Conservation (phyloP, 495 filamentous ascomycete genomes). For the Penicillium paradoxum region DNA sequence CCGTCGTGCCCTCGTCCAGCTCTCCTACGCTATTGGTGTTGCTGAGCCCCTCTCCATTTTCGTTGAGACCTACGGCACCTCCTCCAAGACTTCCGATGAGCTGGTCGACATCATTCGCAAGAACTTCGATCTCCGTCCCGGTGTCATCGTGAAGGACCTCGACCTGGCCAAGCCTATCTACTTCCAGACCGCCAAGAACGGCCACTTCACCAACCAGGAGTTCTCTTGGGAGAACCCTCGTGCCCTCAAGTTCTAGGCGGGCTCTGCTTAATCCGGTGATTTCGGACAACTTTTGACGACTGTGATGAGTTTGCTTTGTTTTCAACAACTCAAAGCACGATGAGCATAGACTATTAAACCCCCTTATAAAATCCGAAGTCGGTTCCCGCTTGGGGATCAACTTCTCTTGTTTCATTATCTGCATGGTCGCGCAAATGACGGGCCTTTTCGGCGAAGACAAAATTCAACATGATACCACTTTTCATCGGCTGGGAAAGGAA, state of each 20-base stretch:
- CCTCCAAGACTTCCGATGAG: slow-evolving; percentile 76
- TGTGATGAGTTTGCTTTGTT: slow-evolving; percentile 56
- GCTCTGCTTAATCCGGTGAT: slow-evolving; percentile 14
- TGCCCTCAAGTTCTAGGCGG: slow-evolving; percentile 74
- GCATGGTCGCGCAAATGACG: slow-evolving; percentile 38
- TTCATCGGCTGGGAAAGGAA: slow-evolving; percentile 46
- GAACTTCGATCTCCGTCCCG: slow-evolving; percentile 96
- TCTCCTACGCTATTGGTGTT: slow-evolving; percentile 98
- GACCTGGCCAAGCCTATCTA: slow-evolving; percentile 95
- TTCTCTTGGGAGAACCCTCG: slow-evolving; percentile 99
- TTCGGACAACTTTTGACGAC: slow-evolving; percentile 38
- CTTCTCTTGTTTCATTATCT: slow-evolving; percentile 40
- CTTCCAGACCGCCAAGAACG: slow-evolving; percentile 97
- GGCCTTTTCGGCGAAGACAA: slow-evolving; percentile 43
- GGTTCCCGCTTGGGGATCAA: slow-evolving; percentile 10
- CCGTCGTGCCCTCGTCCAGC: slow-evolving; percentile 89
- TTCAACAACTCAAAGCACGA: slow-evolving; percentile 57
- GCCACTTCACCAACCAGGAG: slow-evolving; percentile 97
- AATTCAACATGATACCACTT: slow-evolving; percentile 55
- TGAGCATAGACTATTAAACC: slow-evolving; percentile 42
- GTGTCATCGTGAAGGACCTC: slow-evolving; percentile 97
- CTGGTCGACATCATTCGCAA: slow-evolving; percentile 88
- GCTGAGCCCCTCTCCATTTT: slow-evolving; percentile 90
- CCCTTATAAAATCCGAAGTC: slow-evolving; percentile 17
- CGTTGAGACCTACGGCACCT: slow-evolving; percentile 59